Base-by-base conservation (phyloP, 805 yeast species). In the Cyberlindnera misumaiensis region DNA sequence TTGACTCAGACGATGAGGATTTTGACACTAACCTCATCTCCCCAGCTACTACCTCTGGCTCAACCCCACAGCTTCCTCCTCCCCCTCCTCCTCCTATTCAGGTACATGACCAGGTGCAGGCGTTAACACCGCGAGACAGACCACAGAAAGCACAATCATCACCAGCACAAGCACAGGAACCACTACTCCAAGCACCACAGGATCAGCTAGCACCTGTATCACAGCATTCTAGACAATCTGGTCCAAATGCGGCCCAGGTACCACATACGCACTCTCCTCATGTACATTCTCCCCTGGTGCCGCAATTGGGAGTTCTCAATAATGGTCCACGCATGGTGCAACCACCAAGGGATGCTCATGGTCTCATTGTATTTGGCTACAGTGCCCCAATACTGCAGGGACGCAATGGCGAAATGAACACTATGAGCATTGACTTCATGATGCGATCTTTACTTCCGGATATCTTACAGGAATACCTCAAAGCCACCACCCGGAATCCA, bases 1-100 rank as follows among this genome's bases (percentile, higher is more conserved):
- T 45, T 18, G 49, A 45, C 17, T 45, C 49, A 2, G 49, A 45
- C 29, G 49, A 45, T 20, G 49, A 44, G 13, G 47, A 43, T 20
- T 43, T 32, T 16, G 44, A 30, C 13, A 31, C 24, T 2, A 38
- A 40, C 13, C 29, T 32, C 10, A 15, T 24, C 15, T 27, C 30
- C 11, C 28, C 28, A 6, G 28, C 28, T n/a, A 6, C 28, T 11
- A n/a, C 28, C 5, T 11, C 28, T 27, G 12, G 6, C 12, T 11
- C 14, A n/a, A 11, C 12, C 6, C 28, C 14, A 12, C 28, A 27
- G 28, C n/a, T 11, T 26, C 30, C 30, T 26, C 36, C 13, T 14
- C 15, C 18, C 5, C 22, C 11, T 14, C 16, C 20, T 28, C 30
- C 30, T 11, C 30, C n/a, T 11, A 12, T 28, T 24, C 28, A 27